phyloP scores from a whole-genome alignment of 768 basidiomycete genomes.

The Mrakia blollopis region DNA sequence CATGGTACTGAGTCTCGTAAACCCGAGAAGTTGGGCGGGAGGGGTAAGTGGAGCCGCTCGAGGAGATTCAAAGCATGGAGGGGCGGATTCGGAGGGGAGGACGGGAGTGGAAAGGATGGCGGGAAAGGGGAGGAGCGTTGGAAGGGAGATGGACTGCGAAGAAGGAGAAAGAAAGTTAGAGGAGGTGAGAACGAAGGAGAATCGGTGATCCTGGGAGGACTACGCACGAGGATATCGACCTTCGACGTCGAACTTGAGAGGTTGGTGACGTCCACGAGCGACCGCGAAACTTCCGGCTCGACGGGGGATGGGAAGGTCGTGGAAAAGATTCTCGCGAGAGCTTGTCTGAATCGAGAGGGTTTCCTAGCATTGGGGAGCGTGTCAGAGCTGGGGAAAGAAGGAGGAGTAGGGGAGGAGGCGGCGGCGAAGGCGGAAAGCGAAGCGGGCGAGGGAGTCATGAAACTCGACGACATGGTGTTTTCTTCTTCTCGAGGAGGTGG shows the following conservation, averaged over 20 bases:
- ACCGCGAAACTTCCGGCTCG: too few species aligned
- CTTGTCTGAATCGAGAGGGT: not conserved
- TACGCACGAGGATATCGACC: not conserved
- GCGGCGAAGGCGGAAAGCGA: not conserved
- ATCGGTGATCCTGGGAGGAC: not conserved
- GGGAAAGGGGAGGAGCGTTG: not conserved
- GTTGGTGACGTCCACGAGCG: not conserved
- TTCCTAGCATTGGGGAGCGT: not conserved
- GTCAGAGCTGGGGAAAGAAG: not conserved
- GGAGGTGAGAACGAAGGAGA: not conserved
- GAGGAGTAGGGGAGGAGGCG: not conserved
- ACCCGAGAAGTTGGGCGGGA: not conserved
- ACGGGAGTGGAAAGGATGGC: not conserved
- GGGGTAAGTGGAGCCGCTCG: not conserved
- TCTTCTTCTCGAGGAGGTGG: not conserved
- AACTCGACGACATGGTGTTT: not conserved
- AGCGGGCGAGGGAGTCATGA: not conserved
- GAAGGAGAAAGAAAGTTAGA: not conserved
- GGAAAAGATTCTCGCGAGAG: not conserved
- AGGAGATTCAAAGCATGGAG: not conserved
- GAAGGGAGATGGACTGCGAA: not conserved
- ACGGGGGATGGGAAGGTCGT: not conserved
- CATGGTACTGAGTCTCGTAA: not conserved
- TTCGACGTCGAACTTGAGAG: not conserved
- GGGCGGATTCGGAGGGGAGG: not conserved